Conservation (phyloP, 805 yeast species). For the Kuraishia borneana region DNA sequence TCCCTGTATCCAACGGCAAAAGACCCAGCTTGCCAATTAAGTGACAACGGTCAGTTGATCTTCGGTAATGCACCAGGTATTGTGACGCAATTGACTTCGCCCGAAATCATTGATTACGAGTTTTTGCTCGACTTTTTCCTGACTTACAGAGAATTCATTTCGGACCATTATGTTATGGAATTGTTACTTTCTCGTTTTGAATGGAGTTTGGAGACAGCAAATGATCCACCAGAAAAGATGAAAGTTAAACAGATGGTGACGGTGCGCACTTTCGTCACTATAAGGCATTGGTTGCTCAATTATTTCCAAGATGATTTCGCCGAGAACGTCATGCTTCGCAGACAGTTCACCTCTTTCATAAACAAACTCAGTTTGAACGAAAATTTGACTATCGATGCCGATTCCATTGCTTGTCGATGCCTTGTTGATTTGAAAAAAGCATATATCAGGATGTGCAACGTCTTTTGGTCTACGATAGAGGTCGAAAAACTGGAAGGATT, state of each 20-base stretch:
- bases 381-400: slow-evolving; percentile 2
- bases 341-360: slow-evolving; percentile 27
- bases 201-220: slow-evolving; percentile 47
- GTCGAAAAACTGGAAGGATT: slow-evolving; percentile 10
- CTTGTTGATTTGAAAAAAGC: slow-evolving; percentile 21
- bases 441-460: slow-evolving; percentile 17
- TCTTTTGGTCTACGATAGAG: slow-evolving; percentile 20
- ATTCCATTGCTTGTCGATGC: slow-evolving; percentile 9
- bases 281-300: slow-evolving; percentile 85
- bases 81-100: slow-evolving; percentile 56
- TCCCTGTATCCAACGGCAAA: background rate
- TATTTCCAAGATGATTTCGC: slow-evolving; percentile 82
- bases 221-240: slow-evolving; percentile 10
- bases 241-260: slow-evolving; percentile 55
- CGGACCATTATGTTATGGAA: slow-evolving; percentile 45
- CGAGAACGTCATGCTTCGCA: slow-evolving; percentile 34
- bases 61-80: slow-evolving; percentile 18
- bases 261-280: slow-evolving; percentile 73
- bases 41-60: background rate
- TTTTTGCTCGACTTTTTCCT: slow-evolving; percentile 78
- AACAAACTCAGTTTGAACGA: slow-evolving; percentile 16
- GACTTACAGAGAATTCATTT: slow-evolving; percentile 63
- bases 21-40: background rate
- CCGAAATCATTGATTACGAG: slow-evolving; percentile 65
- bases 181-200: slow-evolving; percentile 52